Evolutionary conservation across 148 eudicot genomes (phyloP).

Genomic region (Silene latifolia): DNA sequence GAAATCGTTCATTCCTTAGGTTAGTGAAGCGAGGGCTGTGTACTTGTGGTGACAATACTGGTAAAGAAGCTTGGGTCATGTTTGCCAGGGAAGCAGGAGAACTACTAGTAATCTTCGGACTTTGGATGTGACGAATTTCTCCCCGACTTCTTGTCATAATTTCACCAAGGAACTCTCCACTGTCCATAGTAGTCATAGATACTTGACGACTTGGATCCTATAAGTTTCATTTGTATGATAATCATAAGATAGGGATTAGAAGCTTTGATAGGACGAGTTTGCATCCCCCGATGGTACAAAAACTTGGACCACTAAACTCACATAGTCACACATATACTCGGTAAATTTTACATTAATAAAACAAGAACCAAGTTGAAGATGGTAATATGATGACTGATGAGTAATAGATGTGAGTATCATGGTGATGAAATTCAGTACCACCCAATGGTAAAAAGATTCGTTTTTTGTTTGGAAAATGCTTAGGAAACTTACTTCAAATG

Average conservation of each 20-base stretch:
- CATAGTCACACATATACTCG: neutral
- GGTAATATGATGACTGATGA: no score
- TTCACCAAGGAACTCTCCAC: slow-evolving; percentile 67
- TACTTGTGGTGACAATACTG: slow-evolving; percentile 37
- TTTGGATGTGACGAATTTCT: slow-evolving; percentile 56
- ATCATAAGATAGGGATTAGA: neutral
- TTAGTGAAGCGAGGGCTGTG: slow-evolving; percentile 49
- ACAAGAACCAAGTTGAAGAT: no score
- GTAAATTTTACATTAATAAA: neutral
- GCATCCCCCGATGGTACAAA: neutral
- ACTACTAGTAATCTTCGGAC: slow-evolving; percentile 63
- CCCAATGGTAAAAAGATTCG: no score
- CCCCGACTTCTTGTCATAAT: slow-evolving; percentile 84
- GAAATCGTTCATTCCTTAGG: slow-evolving; percentile 42
- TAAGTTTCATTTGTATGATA: slow-evolving; percentile 15
- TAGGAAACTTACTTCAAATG: slow-evolving; percentile 58
- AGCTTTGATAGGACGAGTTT: neutral
- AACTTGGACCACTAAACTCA: neutral
- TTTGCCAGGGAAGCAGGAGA: slow-evolving; percentile 40
- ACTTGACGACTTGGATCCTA: slow-evolving; percentile 48
- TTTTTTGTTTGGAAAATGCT: neutral
- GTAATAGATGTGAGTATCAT: neutral
- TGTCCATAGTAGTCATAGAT: slow-evolving; percentile 32
- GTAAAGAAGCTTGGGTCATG: slow-evolving; percentile 55
- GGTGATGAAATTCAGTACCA: neutral